Base-by-base conservation (phyloP, 2,329 filamentous ascomycete species). In the Aspergillus pseudoviridinutans region DNA sequence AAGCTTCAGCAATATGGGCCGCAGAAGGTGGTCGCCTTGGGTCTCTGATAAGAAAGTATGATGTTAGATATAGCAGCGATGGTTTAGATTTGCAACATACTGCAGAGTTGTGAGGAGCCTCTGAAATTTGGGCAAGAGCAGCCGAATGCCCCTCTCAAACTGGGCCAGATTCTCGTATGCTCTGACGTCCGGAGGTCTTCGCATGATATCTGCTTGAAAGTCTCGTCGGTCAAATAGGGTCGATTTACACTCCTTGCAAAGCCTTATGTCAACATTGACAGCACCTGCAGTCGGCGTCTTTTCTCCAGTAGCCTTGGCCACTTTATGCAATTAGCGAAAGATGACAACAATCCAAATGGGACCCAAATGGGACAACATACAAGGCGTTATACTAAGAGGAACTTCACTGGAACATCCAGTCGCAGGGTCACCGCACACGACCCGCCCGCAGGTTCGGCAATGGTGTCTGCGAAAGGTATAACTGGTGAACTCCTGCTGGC, bases 381-480 rank as follows among this genome's bases (percentile, higher is more conserved):
- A 77, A 68, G 83, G 77, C 68, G 87, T 81, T 20, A 97, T 87
- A 66, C 89, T 91, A 47, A 99, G 76, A 4, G 88, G 90, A 54
- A 99, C 82, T 65, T 96, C 90, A 8, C 80, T 85, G 0, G 94
- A 99, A 73, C 94, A 99, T 3, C 76, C 86, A 0, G 94, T 99
- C 57, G 85, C 83, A 0, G 84, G 84, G 73, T 99, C 94, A 12
- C 91, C 91, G 70, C 94, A 99, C 0, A 99, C 91, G 0, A 99
- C 92, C 47, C 89, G 85, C 3, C 94, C 94, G 68, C 94, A 99
- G 74, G 96, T 88, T 55, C 94, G 85, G 74, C 94, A 99, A 74
- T 99, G 94, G 73, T 97, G 94, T 64, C 94, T 82, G 66, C 94
- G 85, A 68, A 97, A 96, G 1, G 91, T 90, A 83, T 96, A 97